Evolutionary conservation across 2,329 filamentous ascomycete species (phyloP), one percentile per base, ranked within the genome.

Genomic region (Neonectria neomacrospora): DNA sequence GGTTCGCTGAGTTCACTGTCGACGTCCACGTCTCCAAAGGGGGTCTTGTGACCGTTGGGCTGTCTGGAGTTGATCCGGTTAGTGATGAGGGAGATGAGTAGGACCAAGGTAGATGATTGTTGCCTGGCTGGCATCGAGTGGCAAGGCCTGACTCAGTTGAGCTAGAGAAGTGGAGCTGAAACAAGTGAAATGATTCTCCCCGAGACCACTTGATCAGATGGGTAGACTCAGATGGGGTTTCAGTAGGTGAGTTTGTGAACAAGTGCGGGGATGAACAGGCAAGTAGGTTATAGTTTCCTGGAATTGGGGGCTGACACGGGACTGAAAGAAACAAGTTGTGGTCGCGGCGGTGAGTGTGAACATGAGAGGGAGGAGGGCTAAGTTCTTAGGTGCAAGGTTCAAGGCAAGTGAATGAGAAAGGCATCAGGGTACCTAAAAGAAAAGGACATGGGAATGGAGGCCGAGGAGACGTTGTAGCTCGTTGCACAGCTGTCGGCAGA

Each of bases 1-100:
- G 77, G 77, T 28, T 80, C 78, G 56, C 82, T 85, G 14, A 86
- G 76, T 23, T 83, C 82, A 65, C 78, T 79, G 37, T 79, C 76
- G 41, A 71, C 75, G 18, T 81, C 79, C 37, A 76, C 79, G 6
- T 81, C 78, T 23, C 80, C 79, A 37, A 80, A 74, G 1, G 68
- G 60, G 44, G 69, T 72, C 55, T 62, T 74, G 52, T 68, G 68
- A 34, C 75, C 74, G 69, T 76, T 77, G 14, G 61, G 42, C 20
- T 69, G 71, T 67, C 76, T 78, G 53, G 45, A 39, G 22, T 57
- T 42, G 53, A 63, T 62, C 65, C 53, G 30, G 54, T 78, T 66
- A 78, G 75, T 66, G 18, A 50, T 59, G 28, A 47, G 34, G 47
- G 42, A 58, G 14, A 42, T 57, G 44, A 30, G 47, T 23, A 55